These are phyloP conservation scores for Kalaharituber pfeilii DNA, from an alignment of 2,329 filamentous ascomycete genomes.

Conservation along the genomic window DNA sequence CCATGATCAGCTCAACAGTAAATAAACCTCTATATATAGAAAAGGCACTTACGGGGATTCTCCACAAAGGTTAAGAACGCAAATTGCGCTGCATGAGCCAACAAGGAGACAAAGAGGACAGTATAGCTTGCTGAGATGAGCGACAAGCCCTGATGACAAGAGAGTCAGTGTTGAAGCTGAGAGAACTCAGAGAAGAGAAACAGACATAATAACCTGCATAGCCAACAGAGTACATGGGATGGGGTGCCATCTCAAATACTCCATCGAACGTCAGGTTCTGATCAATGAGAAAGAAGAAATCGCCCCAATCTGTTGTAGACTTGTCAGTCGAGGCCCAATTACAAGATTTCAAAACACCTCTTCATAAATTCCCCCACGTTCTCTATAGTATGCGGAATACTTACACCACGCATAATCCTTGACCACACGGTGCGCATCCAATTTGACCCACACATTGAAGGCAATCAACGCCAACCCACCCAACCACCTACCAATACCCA, in stretches of 20 bases:
- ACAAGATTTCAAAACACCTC: too few relatives aligned
- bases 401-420: conserved; percentile 91
- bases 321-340: background rate
- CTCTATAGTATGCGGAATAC: conserved; percentile 4
- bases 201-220: conserved; percentile 77
- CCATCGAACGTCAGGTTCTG: conserved; percentile 96
- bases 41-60: conserved; percentile 44
- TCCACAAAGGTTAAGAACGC: conserved; percentile 82
- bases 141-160: conserved; percentile 51
- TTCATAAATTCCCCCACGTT: background rate
- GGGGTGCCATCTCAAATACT: conserved; percentile 96
- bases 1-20: background rate
- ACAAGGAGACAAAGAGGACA: conserved; percentile 88
- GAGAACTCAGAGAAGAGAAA: background rate
- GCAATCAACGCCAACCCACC: conserved; percentile 61
- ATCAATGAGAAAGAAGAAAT: conserved; percentile 97
- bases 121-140: conserved; percentile 97
- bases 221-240: conserved; percentile 97
- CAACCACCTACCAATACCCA: conserved; percentile 59
- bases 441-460: conserved; percentile 97
- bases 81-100: conserved; percentile 88
- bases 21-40: background rate
- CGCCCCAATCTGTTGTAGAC: conserved; percentile 84
- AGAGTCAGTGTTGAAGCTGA: background rate
- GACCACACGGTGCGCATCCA: conserved; percentile 92